phyloP scores from a whole-genome alignment of 805 yeast species.

The Soucietia sequanensis region DNA sequence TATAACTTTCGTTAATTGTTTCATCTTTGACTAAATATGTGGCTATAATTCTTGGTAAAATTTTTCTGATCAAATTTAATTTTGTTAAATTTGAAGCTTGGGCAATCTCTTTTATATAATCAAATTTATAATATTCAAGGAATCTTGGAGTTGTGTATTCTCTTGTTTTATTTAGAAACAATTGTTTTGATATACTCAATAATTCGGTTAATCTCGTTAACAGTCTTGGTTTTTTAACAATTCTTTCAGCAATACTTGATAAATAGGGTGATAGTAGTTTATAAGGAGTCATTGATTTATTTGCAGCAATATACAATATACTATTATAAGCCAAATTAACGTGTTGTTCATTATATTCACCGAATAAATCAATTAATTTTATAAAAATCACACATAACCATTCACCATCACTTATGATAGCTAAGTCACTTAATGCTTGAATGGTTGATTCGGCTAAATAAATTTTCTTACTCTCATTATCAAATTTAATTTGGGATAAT shows the following conservation, averaged over 20 bases:
- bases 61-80: conserved; percentile 45
- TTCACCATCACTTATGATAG: conserved; percentile 63
- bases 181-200: conserved; percentile 58
- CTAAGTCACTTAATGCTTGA: conserved; percentile 62
- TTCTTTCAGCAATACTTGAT: conserved; percentile 63
- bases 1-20: conserved; percentile 46
- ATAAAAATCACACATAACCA: conserved; percentile 63
- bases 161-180: conserved; percentile 67
- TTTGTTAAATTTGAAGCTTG: conserved; percentile 45
- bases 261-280: conserved; percentile 77
- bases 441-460: conserved; percentile 59
- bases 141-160: conserved; percentile 76
- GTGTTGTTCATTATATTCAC: conserved; percentile 62
- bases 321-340: conserved; percentile 68
- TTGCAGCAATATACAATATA: conserved; percentile 55
- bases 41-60: conserved; percentile 56
- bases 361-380: conserved; percentile 63
- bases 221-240: conserved; percentile 59
- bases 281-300: conserved; percentile 66
- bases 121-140: conserved; percentile 62
- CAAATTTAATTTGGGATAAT: conserved; percentile 42
- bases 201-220: conserved; percentile 62
- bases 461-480: conserved; percentile 19
- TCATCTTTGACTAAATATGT: conserved; percentile 52
- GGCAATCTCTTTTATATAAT: conserved; percentile 64